Base-by-base conservation (phyloP, 2,329 filamentous ascomycete species). In the Rhynchosporium graminicola region DNA sequence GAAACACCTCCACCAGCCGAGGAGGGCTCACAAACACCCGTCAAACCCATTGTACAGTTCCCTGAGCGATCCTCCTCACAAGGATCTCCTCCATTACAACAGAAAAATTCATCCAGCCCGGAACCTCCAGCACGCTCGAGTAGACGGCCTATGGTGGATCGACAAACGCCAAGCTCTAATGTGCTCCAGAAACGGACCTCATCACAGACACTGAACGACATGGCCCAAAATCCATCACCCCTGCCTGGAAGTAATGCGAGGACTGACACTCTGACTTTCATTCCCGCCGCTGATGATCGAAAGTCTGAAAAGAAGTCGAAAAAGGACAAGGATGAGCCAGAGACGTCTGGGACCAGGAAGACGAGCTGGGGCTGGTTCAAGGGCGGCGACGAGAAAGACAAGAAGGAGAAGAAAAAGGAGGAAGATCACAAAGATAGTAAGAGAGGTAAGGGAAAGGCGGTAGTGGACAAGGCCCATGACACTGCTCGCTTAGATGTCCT, bases 281-380 rank as follows among this genome's bases (percentile, higher is more conserved):
- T 95, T 57, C 91, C 92, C 0, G 94, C 88, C 0, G 79, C 90
- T 2, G 90, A 93, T 62, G 90, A 95, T 59, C 89, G 86, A 74
- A 91, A 89, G 70, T 71, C 79, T 0, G 90, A 93, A n/a, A 87
- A 86, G 74, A 91, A 88, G 69, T 83, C 85, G 57, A 93, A 89
- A 73, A 92, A 90, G 72, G 89, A 92, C 4, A 86, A 83, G 66
- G 83, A 88, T 9, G 74, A 73, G 6, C 81, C 87, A 1, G 87
- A 91, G 51, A 82, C 82, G 57, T 80, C 80, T 2, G 76, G 80
- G 5, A 78, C 81, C 29, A 84, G 88, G 64, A 96, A 95, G 74
- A 93, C 92, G 10, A 90, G 88, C 64, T 90, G 91, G 90, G 91
- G 91, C 68, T 93, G 90, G 89, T 86, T 96, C 74, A 87, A 87